Evolutionary conservation across 805 yeast genomes (phyloP).

Genomic region (Zygotorulaspora danielsina): DNA sequence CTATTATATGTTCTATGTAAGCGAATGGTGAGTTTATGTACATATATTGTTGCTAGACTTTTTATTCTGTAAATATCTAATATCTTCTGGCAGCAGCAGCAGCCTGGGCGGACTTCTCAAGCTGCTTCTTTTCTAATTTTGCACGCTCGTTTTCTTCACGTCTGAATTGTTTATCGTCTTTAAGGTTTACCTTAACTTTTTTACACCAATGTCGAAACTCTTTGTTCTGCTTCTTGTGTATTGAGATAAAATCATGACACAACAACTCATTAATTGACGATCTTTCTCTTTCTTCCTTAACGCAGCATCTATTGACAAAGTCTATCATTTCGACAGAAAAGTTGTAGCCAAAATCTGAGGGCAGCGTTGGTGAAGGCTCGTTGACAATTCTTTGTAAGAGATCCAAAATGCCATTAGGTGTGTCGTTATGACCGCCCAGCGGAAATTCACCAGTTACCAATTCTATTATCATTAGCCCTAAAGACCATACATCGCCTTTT

Average conservation of each 20-base stretch:
- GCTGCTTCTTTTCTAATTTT: constrained; percentile 28
- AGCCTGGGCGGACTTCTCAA: constrained; percentile 24
- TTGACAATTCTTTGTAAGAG: constrained; percentile 88
- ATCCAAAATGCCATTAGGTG: constrained; percentile 85
- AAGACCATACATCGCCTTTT: constrained; percentile 97
- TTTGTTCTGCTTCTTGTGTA: constrained; percentile 35
- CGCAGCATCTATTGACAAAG: constrained; percentile 70
- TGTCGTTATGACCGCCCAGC: constrained; percentile 54
- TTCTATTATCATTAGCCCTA: constrained; percentile 87
- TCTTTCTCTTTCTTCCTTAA: constrained; percentile 63
- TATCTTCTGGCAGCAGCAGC: constrained; percentile 23
- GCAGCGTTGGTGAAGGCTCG: constrained; percentile 79
- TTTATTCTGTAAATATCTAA: background rate
- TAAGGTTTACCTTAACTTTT: constrained; percentile 31
- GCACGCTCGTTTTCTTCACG: constrained; percentile 32
- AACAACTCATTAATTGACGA: constrained; percentile 71
- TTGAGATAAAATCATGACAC: constrained; percentile 35
- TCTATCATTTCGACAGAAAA: constrained; percentile 48
- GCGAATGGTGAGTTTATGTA: too few species aligned
- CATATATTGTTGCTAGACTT: too few species aligned
- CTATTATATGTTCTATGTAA: too few species aligned
- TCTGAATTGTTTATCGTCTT: constrained; percentile 31
- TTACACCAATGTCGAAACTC: constrained; percentile 43
- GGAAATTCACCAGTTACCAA: constrained; percentile 83
- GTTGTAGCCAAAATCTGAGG: constrained; percentile 34